Base-by-base conservation (phyloP, 305 asterid species). In the Fraxinus paxiana region DNA sequence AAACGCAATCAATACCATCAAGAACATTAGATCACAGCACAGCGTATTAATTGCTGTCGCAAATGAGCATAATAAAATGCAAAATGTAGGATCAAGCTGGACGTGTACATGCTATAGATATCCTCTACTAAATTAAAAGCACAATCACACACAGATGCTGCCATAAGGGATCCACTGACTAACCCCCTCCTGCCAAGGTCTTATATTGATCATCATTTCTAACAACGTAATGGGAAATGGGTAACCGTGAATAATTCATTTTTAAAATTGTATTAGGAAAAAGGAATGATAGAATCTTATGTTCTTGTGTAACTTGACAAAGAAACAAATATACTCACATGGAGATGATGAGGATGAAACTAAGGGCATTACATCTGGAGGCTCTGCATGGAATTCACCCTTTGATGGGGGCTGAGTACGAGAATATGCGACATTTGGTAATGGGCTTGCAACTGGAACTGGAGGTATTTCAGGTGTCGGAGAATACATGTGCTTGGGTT, bases 361-460 rank as follows among this genome's bases (percentile, higher is more conserved):
- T 6, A 91, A 79, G 73, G 89, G 84, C 84, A 86, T 82, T 73
- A 80, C 81, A 76, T 87, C 85, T 17, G 89, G 90, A 13, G 88
- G 91, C 82, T 87, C 86, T 65, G 88, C 92, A 78, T 76, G 87
- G 77, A 75, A 48, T 70, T 46, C 90, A 71, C 87, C 79, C 75
- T 24, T 86, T 30, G 91, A 83, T 51, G 97, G 95, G 71, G 98
- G 89, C 7, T 20, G 91, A 79, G 85, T 83, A 79, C 75, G 90
- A 87, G 92, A 86, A 81, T 86, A 76, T 78, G 83, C 91, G 5
- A 81, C 89, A 84, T 74, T 84, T 43, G 90, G 91, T 71, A 87
- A 81, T 41, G 97, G 94, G 80, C 89, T 86, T 67, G 89, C 84
- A 33, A 87, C 89, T n/a, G 94, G 87, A 79, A 63, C 81, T 15